Base-by-base conservation (phyloP, 2,329 filamentous ascomycete species). In the Colletotrichum sansevieriae region DNA sequence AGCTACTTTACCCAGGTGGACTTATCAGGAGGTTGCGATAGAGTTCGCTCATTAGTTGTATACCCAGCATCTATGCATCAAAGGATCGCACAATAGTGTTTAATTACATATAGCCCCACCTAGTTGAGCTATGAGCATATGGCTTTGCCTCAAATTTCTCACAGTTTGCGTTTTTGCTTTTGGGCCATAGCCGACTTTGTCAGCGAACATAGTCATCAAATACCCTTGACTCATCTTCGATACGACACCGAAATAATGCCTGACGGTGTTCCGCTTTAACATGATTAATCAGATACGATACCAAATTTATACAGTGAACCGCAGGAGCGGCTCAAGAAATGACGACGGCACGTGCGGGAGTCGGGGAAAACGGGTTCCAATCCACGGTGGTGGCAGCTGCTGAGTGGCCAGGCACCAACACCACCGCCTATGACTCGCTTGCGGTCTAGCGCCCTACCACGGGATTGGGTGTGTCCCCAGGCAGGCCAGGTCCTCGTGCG, bases 391-490 rank as follows among this genome's bases (percentile, higher is more conserved):
- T 59, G 29, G 11, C 33, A 25, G 39, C 47, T 33, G 39, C 41
- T 62, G 22, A n/a, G 54, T 47, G 61, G 52, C 60, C 22, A 65
- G 61, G 61, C 46, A 65, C 54, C 39, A 44, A 47, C 7, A 29
- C 29, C 6, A 29, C 29, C 29, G 52, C 12, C 35, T 33, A 65
- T 68, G 65, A 59, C 65, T 68, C 65, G 65, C 65, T 68, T 68
- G 65, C 61, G 61, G 65, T 58, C 52, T 68, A 68, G 65, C 65
- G 65, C 65, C 65, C 65, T 68, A 68, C 54, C 46, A 62, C 60
- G 44, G 46, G 64, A 43, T 67, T 63, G 51, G 59, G 43, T 33
- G 58, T 57, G 22, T 51, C 55, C 60, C 65, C 65, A 64, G 59
- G 29, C 52, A 64, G 65, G 64, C 46, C 55, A 44, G 63, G 52